phyloP scores from a whole-genome alignment of 176 grass and related monocot species.

The Hordeum marinum region DNA sequence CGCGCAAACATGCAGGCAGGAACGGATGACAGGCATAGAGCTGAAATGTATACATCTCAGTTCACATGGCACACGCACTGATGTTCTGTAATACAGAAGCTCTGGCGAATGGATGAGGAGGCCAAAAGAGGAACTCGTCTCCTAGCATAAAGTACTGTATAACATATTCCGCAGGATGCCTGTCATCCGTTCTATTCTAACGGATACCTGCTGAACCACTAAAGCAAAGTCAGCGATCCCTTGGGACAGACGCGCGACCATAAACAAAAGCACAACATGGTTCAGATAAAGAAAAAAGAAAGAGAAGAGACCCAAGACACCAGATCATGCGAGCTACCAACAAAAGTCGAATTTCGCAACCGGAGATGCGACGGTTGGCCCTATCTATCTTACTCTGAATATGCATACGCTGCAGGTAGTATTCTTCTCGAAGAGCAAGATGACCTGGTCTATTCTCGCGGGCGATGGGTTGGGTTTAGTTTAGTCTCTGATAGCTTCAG shows the following conservation, averaged over 20 bases:
- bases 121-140: conserved; percentile 12
- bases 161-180: background rate
- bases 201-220: background rate
- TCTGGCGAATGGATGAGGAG: conserved; percentile 15
- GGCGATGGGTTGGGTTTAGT: background rate
- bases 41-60: background rate
- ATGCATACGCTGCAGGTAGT: background rate
- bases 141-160: background rate
- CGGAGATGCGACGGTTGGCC: conserved; percentile 9
- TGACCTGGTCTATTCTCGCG: background rate
- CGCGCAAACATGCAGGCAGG: background rate
- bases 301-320: background rate
- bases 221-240: conserved; percentile 25
- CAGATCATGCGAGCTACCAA: background rate
- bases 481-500: background rate
- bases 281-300: background rate
- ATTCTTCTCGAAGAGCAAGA: background rate
- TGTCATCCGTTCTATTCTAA: background rate
- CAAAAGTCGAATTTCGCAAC: conserved; percentile 40
- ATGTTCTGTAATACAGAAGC: background rate
- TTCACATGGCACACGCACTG: conserved; percentile 15
- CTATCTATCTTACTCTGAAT: background rate
- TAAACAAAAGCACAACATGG: conserved; percentile 4
- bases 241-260: background rate
- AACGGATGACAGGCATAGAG: background rate